Conservation (phyloP, 306 rosid genomes). For the Begonia peltatifolia region DNA sequence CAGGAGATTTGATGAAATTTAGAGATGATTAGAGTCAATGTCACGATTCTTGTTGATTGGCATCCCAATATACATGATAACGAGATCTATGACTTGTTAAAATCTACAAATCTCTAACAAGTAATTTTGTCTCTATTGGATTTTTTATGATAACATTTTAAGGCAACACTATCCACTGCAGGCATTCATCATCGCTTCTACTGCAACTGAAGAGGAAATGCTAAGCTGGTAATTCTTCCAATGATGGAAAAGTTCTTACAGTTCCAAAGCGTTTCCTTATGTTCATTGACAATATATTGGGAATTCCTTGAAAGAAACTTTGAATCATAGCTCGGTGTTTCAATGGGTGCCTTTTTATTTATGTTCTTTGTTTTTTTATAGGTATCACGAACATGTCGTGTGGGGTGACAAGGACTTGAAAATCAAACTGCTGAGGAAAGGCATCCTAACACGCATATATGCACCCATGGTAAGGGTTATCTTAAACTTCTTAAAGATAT, state of each 20-base stretch:
- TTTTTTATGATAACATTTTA: conserved; percentile 10
- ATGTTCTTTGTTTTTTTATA: conserved; percentile 14
- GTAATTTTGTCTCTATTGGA: background rate
- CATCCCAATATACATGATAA: too few species aligned
- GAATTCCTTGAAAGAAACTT: too few species aligned
- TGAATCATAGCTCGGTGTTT: too few species aligned
- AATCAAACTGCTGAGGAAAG: conserved; percentile 74
- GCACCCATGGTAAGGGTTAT: conserved; percentile 64
- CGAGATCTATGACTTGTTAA: too few species aligned
- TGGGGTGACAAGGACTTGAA: conserved; percentile 88
- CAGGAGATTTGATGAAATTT: too few species aligned
- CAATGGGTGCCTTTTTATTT: too few species aligned
- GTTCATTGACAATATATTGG: too few species aligned
- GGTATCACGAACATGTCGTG: conserved; percentile 85
- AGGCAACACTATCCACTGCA: conserved; percentile 27
- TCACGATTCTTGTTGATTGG: too few species aligned
- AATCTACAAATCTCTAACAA: too few species aligned
- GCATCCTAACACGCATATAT: conserved; percentile 76
- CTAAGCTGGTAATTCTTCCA: conserved; percentile 44
- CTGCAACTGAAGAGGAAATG: conserved; percentile 84
- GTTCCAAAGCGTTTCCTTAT: too few species aligned
- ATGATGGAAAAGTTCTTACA: background rate
- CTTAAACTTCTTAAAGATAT: conserved; percentile 4
- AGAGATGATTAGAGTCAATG: too few species aligned
- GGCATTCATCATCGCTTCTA: conserved; percentile 97